A percentile compares a stretch with the other conserved stretches of the same genome.
phyloP scores from a whole-genome alignment of 1,284 basidiomycete species.

The Irpex lacteus region DNA sequence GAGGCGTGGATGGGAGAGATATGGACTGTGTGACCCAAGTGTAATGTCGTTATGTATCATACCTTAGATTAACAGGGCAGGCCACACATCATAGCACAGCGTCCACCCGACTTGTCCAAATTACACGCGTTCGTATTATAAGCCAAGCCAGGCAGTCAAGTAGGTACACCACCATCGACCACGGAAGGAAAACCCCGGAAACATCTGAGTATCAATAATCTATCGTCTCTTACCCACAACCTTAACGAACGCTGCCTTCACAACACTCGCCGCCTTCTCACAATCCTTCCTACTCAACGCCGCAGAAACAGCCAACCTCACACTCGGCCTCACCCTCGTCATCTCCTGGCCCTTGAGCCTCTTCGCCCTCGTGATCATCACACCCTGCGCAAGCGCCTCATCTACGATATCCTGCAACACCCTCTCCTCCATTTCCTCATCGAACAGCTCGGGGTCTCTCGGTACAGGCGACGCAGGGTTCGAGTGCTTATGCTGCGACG shows the following conservation, averaged over 20 bases:
- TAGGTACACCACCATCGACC: not conserved
- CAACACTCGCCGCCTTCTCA: slow-evolving; percentile 79
- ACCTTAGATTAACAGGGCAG: too few species aligned
- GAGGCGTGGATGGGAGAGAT: not conserved
- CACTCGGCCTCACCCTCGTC: slow-evolving; percentile 81
- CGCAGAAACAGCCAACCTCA: slow-evolving; percentile 79
- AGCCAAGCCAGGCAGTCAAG: not conserved
- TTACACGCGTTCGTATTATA: not conserved
- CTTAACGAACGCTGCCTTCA: slow-evolving; percentile 78
- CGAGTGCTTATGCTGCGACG: slow-evolving; percentile 34
- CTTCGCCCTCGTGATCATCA: slow-evolving; percentile 82
- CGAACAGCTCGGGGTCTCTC: slow-evolving; percentile 45
- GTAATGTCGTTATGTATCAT: not conserved
- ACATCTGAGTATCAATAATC: slow-evolving; percentile 4
- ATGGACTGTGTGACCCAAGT: not conserved
- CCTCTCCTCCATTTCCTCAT: slow-evolving; percentile 72
- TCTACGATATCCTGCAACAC: slow-evolving; percentile 88
- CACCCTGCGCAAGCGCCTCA: slow-evolving; percentile 72
- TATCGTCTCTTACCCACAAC: slow-evolving; percentile 51
- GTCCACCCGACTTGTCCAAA: not conserved
- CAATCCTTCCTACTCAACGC: slow-evolving; percentile 87
- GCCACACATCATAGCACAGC: too few species aligned
- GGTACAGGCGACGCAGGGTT: slow-evolving; percentile 43
- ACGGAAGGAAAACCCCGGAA: not conserved
- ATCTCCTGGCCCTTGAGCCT: slow-evolving; percentile 80